Conservation (phyloP, 192 early-diverging fungal species). For the Entophlyctis luteolus region DNA sequence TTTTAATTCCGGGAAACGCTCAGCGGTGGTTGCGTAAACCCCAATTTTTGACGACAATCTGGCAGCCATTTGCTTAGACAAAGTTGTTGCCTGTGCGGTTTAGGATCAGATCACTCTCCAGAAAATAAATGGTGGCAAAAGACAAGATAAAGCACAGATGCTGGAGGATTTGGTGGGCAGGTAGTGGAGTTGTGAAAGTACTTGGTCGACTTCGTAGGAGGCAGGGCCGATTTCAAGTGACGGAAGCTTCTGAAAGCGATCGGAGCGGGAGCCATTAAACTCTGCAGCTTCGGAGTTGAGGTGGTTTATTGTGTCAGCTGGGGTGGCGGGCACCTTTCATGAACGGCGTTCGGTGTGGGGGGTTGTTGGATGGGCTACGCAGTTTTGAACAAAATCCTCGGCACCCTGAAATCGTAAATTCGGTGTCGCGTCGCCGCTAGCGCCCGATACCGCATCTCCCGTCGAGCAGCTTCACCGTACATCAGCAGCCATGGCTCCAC, state of each 20-base stretch:
- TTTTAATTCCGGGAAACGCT: slow-evolving; percentile 34
- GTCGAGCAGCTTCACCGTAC: too few species aligned
- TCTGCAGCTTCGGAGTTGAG: too few species aligned
- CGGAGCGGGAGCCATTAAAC: slow-evolving; percentile 34
- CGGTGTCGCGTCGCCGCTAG: too few species aligned
- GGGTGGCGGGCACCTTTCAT: too few species aligned
- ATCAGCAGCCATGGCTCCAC: too few species aligned
- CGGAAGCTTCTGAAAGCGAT: slow-evolving; percentile 34
- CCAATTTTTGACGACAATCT: slow-evolving; percentile 37
- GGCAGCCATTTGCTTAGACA: slow-evolving; percentile 14
- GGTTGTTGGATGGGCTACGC: too few species aligned
- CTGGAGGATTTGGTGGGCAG: too few species aligned
- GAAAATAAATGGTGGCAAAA: neutral
- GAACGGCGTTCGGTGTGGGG: too few species aligned
- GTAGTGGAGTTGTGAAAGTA: neutral
- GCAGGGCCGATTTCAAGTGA: slow-evolving; percentile 39
- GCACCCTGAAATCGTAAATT: too few species aligned
- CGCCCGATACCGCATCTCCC: too few species aligned
- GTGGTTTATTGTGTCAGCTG: too few species aligned
- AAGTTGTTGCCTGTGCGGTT: slow-evolving; percentile 21
- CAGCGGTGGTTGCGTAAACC: slow-evolving; percentile 22
- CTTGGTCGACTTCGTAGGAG: slow-evolving; percentile 39
- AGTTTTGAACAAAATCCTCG: too few species aligned
- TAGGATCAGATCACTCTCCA: neutral
- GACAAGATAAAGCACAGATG: neutral